These are phyloP conservation scores for Mrakia hoshinonis DNA, from an alignment of 768 basidiomycete genomes.

Conservation along the genomic window DNA sequence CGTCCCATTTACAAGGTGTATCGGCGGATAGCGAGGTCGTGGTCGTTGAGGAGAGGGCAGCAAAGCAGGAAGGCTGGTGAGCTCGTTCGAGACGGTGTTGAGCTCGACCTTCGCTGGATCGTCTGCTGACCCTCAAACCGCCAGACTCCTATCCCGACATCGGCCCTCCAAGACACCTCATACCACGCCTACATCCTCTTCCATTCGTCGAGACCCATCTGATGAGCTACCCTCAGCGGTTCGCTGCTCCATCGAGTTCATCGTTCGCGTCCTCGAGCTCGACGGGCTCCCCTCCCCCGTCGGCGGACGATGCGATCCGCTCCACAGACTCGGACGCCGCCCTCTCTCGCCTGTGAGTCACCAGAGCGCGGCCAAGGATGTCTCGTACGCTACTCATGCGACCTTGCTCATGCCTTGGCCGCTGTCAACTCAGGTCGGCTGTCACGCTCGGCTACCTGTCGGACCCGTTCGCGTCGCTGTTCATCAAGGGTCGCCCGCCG, in stretches of 20 bases:
- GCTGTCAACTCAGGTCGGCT: neutral
- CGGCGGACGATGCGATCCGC: slow-evolving; percentile 38
- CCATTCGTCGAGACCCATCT: too few relatives aligned
- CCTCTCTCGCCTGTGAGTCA: slow-evolving; percentile 39
- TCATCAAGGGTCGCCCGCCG: slow-evolving; percentile 56
- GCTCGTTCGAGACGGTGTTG: too few relatives aligned
- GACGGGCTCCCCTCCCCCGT: neutral
- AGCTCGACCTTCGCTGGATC: too few relatives aligned
- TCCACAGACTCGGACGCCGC: slow-evolving; percentile 41
- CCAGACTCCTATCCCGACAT: too few relatives aligned
- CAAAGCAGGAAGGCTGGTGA: too few relatives aligned
- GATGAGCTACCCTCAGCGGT: slow-evolving; percentile 13
- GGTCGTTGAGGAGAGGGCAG: too few relatives aligned
- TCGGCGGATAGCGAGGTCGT: too few relatives aligned
- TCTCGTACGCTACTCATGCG: neutral
- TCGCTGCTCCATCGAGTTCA: neutral
- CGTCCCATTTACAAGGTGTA: too few relatives aligned
- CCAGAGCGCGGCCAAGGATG: neutral
- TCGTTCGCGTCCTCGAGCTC: neutral
- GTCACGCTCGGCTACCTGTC: slow-evolving; percentile 57
- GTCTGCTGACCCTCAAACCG: too few relatives aligned
- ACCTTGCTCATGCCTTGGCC: neutral
- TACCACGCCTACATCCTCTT: too few relatives aligned
- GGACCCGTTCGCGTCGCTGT: slow-evolving; percentile 61
- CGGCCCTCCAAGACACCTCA: too few relatives aligned